phyloP scores from a whole-genome alignment of 805 yeast genomes.

The Pichia membranifaciens region DNA sequence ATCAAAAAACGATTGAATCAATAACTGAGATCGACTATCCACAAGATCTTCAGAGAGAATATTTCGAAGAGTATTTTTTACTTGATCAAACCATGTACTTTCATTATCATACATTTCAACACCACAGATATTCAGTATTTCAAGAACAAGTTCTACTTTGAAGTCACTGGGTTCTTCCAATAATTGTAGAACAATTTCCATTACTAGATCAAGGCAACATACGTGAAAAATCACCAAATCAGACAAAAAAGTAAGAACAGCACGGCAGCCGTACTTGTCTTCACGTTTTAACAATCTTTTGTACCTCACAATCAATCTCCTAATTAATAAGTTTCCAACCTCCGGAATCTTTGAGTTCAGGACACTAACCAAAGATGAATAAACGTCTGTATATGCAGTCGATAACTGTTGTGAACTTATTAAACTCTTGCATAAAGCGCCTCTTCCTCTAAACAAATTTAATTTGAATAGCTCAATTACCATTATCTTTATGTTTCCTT shows the following conservation, averaged over 20 bases:
- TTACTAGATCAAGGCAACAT: constrained; percentile 43
- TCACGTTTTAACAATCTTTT: constrained; percentile 44
- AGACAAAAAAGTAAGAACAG: constrained; percentile 47
- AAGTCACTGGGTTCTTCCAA: constrained; percentile 43
- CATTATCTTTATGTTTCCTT: constrained; percentile 41
- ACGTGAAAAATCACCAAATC: constrained; percentile 62
- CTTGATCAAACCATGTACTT: constrained; percentile 30
- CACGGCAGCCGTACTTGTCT: constrained; percentile 38
- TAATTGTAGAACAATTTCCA: constrained; percentile 48
- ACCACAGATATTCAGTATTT: constrained; percentile 50
- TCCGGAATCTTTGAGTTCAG: constrained; percentile 64
- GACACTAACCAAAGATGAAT: constrained; percentile 52
- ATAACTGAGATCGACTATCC: constrained; percentile 36
- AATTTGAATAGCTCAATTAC: constrained; percentile 46
- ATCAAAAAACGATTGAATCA: constrained; percentile 48
- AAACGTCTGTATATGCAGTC: constrained; percentile 37
- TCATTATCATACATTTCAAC: constrained; percentile 38
- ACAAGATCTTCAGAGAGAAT: constrained; percentile 52
- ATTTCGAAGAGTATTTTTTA: constrained; percentile 53
- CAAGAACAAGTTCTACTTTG: constrained; percentile 49
- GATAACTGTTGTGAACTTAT: constrained; percentile 48
- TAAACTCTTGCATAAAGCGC: constrained; percentile 51
- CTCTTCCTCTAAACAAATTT: constrained; percentile 58
- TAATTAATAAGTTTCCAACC: constrained; percentile 52
- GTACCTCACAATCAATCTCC: constrained; percentile 54